phyloP scores from a whole-genome alignment of 1,284 basidiomycete species.

The Wallemia hederae region DNA sequence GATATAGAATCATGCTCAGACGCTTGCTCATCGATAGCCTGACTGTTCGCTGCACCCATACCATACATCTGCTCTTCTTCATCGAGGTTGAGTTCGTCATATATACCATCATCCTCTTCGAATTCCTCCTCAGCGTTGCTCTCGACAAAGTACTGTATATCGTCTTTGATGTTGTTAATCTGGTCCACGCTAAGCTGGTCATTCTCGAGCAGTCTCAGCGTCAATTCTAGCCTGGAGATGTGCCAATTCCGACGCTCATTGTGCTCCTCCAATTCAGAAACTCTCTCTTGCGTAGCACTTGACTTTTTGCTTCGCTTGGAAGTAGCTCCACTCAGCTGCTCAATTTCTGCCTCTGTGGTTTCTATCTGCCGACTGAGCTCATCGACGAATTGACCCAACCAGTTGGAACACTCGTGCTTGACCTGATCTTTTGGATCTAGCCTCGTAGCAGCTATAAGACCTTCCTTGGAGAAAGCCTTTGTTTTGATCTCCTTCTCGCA shows the following conservation, averaged over 20 bases:
- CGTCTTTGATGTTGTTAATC: conserved; percentile 61
- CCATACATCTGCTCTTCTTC: conserved; percentile 77
- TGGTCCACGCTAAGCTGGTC: conserved; percentile 59
- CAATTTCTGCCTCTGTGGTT: conserved; percentile 78
- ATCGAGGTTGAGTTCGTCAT: conserved; percentile 90
- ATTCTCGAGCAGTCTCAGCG: conserved; percentile 78
- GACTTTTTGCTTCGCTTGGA: conserved; percentile 38
- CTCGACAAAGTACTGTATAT: conserved; percentile 90
- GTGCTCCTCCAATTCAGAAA: conserved; percentile 54
- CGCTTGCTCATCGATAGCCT: conserved; percentile 28
- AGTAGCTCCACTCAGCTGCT: conserved; percentile 48
- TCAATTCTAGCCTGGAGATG: conserved; percentile 68
- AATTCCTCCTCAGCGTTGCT: conserved; percentile 94
- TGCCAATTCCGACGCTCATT: conserved; percentile 96
- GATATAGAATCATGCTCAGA: conserved; percentile 21
- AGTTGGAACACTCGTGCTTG: conserved; percentile 64
- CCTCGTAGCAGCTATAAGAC: conserved; percentile 71
- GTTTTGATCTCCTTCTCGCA: conserved; percentile 99
- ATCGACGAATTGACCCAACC: conserved; percentile 66
- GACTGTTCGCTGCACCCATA: conserved; percentile 21
- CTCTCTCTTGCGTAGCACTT: conserved; percentile 33
- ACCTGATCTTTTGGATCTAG: conserved; percentile 92
- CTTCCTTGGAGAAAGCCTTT: conserved; percentile 98
- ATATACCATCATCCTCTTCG: conserved; percentile 89
- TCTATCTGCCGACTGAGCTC: conserved; percentile 83